A percentile compares a stretch with the other conserved stretches of the same genome.
phyloP scores from a whole-genome alignment of 2,329 filamentous ascomycete genomes.

The Pyrenophora teres region DNA sequence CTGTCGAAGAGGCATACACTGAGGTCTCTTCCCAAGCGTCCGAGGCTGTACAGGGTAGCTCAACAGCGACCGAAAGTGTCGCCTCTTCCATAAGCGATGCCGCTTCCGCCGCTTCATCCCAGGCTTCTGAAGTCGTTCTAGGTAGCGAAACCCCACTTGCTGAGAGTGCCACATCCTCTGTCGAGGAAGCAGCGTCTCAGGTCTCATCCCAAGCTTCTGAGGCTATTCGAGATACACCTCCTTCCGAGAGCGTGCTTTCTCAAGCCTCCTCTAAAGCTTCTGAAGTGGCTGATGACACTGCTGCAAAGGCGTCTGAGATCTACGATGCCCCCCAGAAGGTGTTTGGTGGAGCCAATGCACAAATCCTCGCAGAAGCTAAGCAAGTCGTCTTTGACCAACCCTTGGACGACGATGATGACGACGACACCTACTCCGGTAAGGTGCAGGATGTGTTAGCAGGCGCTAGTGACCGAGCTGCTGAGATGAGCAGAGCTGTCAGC shows the following conservation, averaged over 20 bases:
- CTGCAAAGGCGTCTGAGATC: slow-evolving; percentile 29
- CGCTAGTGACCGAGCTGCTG: slow-evolving; percentile 58
- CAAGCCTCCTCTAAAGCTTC: slow-evolving; percentile 29
- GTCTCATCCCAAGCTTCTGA: slow-evolving; percentile 36
- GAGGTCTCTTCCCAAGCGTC: slow-evolving; percentile 36
- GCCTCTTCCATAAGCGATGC: slow-evolving; percentile 46
- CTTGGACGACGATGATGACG: slow-evolving; percentile 54
- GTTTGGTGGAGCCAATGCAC: slow-evolving; percentile 60
- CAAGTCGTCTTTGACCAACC: slow-evolving; percentile 57
- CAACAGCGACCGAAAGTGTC: slow-evolving; percentile 41
- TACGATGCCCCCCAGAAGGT: slow-evolving; percentile 54
- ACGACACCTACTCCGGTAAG: slow-evolving; percentile 55
- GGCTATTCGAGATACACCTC: slow-evolving; percentile 22
- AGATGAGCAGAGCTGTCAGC: slow-evolving; percentile 61
- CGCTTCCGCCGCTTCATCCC: slow-evolving; percentile 40
- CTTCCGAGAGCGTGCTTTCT: slow-evolving; percentile 31
- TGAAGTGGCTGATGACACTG: slow-evolving; percentile 26
- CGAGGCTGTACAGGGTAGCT: slow-evolving; percentile 38
- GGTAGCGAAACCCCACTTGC: slow-evolving; percentile 34
- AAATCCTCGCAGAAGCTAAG: slow-evolving; percentile 54
- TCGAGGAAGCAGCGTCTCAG: slow-evolving; percentile 44
- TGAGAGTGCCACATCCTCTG: slow-evolving; percentile 44
- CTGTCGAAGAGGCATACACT: slow-evolving; percentile 44
- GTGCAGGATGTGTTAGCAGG: slow-evolving; percentile 57
- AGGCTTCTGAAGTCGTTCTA: slow-evolving; percentile 36